Evolutionary conservation across 2,329 filamentous ascomycete species (phyloP).

Genomic region (Cladophialophora carrionii): DNA sequence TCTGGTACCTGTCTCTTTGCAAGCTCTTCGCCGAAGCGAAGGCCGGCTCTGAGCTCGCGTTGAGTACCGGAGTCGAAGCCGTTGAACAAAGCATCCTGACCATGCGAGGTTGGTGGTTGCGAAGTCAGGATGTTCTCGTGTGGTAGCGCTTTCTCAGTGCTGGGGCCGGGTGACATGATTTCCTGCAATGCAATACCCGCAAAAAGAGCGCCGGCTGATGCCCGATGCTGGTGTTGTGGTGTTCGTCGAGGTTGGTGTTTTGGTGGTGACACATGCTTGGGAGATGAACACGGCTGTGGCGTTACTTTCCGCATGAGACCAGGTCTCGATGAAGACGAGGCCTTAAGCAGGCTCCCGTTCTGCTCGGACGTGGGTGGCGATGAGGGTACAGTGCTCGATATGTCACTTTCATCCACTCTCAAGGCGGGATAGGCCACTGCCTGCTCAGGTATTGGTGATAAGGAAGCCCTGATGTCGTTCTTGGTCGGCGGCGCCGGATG

Average conservation of each 20-base stretch:
- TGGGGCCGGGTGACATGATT: slow-evolving; percentile 30
- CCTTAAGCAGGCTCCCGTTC: slow-evolving; percentile 22
- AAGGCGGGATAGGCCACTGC: slow-evolving; percentile 8
- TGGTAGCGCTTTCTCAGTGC: slow-evolving; percentile 17
- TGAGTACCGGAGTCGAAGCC: slow-evolving; percentile 46
- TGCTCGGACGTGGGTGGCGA: slow-evolving; percentile 32
- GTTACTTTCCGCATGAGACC: slow-evolving; percentile 33
- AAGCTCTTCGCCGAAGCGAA: slow-evolving; percentile 50
- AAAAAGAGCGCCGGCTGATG: slow-evolving; percentile 28
- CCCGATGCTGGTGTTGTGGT: slow-evolving; percentile 30
- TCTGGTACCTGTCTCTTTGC: slow-evolving; percentile 43
- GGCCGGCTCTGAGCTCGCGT: slow-evolving; percentile 47
- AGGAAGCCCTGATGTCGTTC: neutral
- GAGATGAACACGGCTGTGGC: slow-evolving; percentile 35
- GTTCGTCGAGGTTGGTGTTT: slow-evolving; percentile 37
- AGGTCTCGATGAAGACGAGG: slow-evolving; percentile 21
- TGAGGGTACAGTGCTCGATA: slow-evolving; percentile 37
- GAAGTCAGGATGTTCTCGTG: slow-evolving; percentile 21
- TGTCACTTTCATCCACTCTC: slow-evolving; percentile 31
- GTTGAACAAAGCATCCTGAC: slow-evolving; percentile 29
- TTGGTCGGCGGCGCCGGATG: neutral
- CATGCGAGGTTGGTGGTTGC: neutral
- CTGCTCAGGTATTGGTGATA: neutral
- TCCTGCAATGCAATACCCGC: slow-evolving; percentile 34
- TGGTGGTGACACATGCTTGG: slow-evolving; percentile 36